These are phyloP conservation scores for Elsinoe perseae DNA, from an alignment of 2,329 filamentous ascomycete species.

Conservation along the genomic window DNA sequence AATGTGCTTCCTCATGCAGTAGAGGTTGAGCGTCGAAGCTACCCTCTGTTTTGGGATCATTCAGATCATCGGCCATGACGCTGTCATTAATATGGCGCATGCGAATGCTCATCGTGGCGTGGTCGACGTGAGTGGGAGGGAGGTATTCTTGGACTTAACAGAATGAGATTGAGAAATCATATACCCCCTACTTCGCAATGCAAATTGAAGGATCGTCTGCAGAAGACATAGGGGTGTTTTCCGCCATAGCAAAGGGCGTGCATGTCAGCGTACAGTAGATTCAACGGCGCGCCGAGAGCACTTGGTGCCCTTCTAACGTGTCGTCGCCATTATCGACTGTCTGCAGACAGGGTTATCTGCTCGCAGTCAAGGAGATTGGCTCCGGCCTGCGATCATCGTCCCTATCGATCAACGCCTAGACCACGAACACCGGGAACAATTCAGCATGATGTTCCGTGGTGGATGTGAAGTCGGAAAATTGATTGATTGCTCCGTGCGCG, in stretches of 20 bases:
- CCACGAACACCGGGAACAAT: too few relatives aligned
- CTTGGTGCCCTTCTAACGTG: too few relatives aligned
- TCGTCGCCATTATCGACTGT: too few relatives aligned
- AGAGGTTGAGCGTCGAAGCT: background rate
- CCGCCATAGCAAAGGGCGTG: background rate
- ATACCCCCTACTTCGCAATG: background rate
- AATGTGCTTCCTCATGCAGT: background rate
- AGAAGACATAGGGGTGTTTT: background rate
- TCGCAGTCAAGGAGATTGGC: too few relatives aligned
- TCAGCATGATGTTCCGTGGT: too few relatives aligned
- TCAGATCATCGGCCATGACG: background rate
- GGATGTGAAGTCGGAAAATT: too few relatives aligned
- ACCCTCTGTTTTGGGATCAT: background rate
- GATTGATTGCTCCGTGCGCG: too few relatives aligned
- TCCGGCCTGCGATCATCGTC: too few relatives aligned
- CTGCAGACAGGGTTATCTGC: too few relatives aligned
- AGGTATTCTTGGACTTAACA: background rate
- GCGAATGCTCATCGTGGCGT: background rate
- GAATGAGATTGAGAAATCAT: background rate
- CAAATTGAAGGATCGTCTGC: background rate
- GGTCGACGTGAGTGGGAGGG: background rate
- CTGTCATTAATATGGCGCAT: background rate
- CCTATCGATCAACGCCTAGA: too few relatives aligned
- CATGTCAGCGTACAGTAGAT: background rate
- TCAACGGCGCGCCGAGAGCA: background rate